These are phyloP conservation scores for Cucurbita moschata DNA, from an alignment of 306 rosid genomes.

Conservation along the genomic window DNA sequence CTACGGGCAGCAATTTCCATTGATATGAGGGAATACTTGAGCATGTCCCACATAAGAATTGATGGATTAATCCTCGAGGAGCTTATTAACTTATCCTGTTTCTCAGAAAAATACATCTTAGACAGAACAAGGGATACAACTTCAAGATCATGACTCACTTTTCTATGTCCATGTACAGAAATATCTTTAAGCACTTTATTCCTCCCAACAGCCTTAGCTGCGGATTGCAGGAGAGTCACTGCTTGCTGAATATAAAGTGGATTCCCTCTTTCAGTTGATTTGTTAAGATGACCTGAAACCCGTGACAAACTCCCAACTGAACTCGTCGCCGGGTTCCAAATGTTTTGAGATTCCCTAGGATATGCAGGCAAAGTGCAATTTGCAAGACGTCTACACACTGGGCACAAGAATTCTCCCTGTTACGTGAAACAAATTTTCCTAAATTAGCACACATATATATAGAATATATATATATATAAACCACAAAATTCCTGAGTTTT, in stretches of 20 bases:
- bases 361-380: slow-evolving; percentile 71
- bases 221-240: slow-evolving; percentile 49
- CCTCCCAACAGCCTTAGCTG: slow-evolving; percentile 49
- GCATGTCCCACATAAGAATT: slow-evolving; percentile 86
- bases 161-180: slow-evolving; percentile 28
- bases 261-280: slow-evolving; percentile 21
- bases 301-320: slow-evolving; percentile 21
- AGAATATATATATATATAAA: too few relatives aligned
- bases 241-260: slow-evolving; percentile 45
- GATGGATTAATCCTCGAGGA: slow-evolving; percentile 48
- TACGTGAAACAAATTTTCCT: background rate
- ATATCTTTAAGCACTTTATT: slow-evolving; percentile 35
- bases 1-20: slow-evolving; percentile 90
- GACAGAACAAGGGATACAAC: slow-evolving; percentile 42
- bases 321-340: slow-evolving; percentile 27
- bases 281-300: slow-evolving; percentile 16
- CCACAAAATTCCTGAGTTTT: background rate
- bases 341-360: slow-evolving; percentile 38
- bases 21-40: slow-evolving; percentile 70
- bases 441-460: background rate
- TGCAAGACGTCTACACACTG: slow-evolving; percentile 90
- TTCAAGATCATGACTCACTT: slow-evolving; percentile 41
- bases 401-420: slow-evolving; percentile 96
- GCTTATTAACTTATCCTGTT: slow-evolving; percentile 39
- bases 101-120: slow-evolving; percentile 58